phyloP scores from a whole-genome alignment of 2,329 filamentous ascomycete genomes.

The Lachnellula hyalina region DNA sequence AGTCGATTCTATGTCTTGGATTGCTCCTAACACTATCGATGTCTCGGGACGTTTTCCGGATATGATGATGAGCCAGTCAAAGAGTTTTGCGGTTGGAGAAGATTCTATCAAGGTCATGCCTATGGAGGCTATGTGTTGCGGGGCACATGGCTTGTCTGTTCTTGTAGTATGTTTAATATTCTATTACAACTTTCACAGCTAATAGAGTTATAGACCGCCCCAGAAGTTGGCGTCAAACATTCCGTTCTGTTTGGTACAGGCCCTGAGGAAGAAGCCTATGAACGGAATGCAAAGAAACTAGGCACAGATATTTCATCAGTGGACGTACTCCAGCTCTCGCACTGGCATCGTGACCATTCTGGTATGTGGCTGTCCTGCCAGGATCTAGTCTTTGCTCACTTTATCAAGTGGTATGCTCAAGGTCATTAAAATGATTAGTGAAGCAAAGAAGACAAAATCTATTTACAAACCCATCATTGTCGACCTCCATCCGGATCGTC shows the following conservation, averaged over 20 bases:
- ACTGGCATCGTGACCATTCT: slow-evolving; percentile 53
- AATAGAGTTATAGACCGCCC: slow-evolving; percentile 37
- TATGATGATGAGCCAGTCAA: slow-evolving; percentile 35
- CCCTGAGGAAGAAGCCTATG: slow-evolving; percentile 46
- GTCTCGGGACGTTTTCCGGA: slow-evolving; percentile 39
- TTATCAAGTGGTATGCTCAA: slow-evolving; percentile 37
- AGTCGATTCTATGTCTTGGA: slow-evolving; percentile 46
- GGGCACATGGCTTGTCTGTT: slow-evolving; percentile 49
- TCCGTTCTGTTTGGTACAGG: slow-evolving; percentile 49
- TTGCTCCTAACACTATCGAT: slow-evolving; percentile 38
- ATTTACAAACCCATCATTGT: slow-evolving; percentile 32
- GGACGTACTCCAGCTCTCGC: slow-evolving; percentile 44
- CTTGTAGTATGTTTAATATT: slow-evolving; percentile 38
- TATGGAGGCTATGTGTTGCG: slow-evolving; percentile 47
- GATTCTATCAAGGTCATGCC: slow-evolving; percentile 40
- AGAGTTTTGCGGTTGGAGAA: slow-evolving; percentile 34
- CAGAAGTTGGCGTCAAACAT: slow-evolving; percentile 38
- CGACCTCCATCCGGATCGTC: slow-evolving; percentile 49
- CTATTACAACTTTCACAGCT: background rate
- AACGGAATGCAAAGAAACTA: slow-evolving; percentile 43
- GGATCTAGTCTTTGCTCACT: background rate
- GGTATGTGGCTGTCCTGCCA: slow-evolving; percentile 24
- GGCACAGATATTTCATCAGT: slow-evolving; percentile 38
- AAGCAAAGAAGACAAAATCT: slow-evolving; percentile 32
- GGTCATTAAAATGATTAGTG: slow-evolving; percentile 43